Conservation (phyloP, 1,284 basidiomycete species). For the Fomitopsis palustris region DNA sequence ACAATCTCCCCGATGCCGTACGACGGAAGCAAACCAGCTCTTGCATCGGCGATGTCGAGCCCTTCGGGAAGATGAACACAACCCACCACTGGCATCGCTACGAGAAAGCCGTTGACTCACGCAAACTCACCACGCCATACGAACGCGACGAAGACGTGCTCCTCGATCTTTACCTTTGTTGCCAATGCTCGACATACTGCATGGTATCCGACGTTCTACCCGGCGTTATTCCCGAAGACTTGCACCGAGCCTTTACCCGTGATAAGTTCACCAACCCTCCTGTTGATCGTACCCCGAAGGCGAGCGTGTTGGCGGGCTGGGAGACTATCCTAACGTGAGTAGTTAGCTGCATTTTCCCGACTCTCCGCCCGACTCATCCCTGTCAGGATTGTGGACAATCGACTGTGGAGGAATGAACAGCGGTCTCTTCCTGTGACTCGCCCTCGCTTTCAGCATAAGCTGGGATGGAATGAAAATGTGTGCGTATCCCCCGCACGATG, state of each 20-base stretch:
- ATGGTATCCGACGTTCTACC: conserved; percentile 66
- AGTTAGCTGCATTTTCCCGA: neutral
- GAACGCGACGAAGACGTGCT: conserved; percentile 55
- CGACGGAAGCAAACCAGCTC: conserved; percentile 46
- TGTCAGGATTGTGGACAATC: conserved; percentile 61
- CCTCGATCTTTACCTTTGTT: conserved; percentile 76
- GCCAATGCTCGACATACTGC: conserved; percentile 73
- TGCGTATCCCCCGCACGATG: conserved; percentile 32
- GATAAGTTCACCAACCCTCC: conserved; percentile 40
- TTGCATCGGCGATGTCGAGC: conserved; percentile 48
- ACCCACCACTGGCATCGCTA: conserved; percentile 82
- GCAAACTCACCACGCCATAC: conserved; percentile 61
- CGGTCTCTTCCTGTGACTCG: conserved; percentile 53
- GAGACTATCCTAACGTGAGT: conserved; percentile 69
- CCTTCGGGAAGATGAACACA: conserved; percentile 48
- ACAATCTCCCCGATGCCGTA: conserved; percentile 50
- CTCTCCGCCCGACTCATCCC: neutral
- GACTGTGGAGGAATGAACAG: conserved; percentile 65
- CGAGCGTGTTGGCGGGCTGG: conserved; percentile 49
- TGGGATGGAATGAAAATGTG: conserved; percentile 65
- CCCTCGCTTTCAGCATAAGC: conserved; percentile 52
- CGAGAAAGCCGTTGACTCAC: conserved; percentile 59
- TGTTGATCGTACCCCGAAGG: conserved; percentile 39
- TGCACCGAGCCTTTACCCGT: conserved; percentile 39
- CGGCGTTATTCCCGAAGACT: conserved; percentile 59